These are phyloP conservation scores for Fusarium liriodendri DNA, from an alignment of 2,329 filamentous ascomycete species.

Conservation along the genomic window DNA sequence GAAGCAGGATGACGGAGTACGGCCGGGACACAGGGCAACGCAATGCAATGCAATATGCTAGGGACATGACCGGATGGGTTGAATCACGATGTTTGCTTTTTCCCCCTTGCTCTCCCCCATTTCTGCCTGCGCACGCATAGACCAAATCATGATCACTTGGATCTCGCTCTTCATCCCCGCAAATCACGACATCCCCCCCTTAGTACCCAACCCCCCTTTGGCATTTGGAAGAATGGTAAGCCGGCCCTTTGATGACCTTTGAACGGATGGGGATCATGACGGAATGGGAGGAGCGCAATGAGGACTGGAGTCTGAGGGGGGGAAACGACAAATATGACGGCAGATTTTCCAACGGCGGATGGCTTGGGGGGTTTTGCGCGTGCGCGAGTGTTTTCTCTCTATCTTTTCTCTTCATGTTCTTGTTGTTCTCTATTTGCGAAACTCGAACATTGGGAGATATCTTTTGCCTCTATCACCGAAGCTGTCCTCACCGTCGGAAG, in stretches of 20 bases:
- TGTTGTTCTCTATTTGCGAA: constrained; percentile 6
- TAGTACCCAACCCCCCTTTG: constrained; percentile 15
- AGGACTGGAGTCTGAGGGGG: constrained; percentile 16
- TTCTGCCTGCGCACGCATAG: constrained; percentile 53
- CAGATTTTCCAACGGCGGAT: constrained; percentile 29
- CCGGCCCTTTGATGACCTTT: constrained; percentile 10
- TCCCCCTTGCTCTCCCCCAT: constrained; percentile 37
- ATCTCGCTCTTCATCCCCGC: constrained; percentile 42
- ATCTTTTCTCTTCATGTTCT: constrained; percentile 14
- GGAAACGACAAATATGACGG: constrained; percentile 23
- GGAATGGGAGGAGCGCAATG: constrained; percentile 15
- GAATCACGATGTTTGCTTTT: constrained; percentile 45
- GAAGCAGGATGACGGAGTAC: constrained; percentile 45
- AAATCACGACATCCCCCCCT: constrained; percentile 25
- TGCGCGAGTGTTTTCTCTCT: constrained; percentile 37
- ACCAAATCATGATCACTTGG: constrained; percentile 50
- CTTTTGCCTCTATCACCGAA: constrained; percentile 7
- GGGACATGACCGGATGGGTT: constrained; percentile 47
- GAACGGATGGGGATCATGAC: constrained; percentile 15
- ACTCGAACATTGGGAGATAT: constrained; percentile 11
- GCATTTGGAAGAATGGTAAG: constrained; percentile 33
- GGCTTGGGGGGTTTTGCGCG: constrained; percentile 28
- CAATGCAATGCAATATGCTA: constrained; percentile 29
- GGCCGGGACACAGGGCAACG: constrained; percentile 35
- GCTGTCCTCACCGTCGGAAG: not conserved